These are phyloP conservation scores for Fusarium anthophilum DNA, from an alignment of 2,329 filamentous ascomycete genomes.

Conservation along the genomic window DNA sequence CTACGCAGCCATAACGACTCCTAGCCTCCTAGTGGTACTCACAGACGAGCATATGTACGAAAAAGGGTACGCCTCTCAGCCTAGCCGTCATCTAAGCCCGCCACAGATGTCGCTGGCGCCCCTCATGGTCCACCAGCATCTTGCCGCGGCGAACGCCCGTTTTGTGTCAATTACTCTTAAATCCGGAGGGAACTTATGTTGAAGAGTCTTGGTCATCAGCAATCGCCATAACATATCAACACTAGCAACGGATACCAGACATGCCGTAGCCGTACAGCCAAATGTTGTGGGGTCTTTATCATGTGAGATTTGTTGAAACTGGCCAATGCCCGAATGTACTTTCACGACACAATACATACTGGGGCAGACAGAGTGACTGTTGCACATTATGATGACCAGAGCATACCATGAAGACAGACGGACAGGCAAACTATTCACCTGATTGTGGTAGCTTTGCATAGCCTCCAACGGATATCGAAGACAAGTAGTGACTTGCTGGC, in stretches of 20 bases:
- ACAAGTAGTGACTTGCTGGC: not conserved
- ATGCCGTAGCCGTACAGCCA: not conserved
- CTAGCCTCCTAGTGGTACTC: constrained; percentile 12
- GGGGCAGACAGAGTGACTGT: not conserved
- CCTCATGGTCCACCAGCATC: constrained; percentile 18
- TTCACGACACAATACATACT: not conserved
- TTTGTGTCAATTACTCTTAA: constrained; percentile 28
- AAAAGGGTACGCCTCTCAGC: constrained; percentile 22
- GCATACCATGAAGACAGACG: not conserved
- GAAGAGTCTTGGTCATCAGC: not conserved
- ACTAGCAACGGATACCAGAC: not conserved
- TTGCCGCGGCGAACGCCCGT: constrained; percentile 41
- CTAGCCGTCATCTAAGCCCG: constrained; percentile 30
- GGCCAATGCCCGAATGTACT: not conserved
- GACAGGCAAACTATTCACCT: not conserved
- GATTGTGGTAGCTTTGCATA: too few species aligned
- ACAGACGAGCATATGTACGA: constrained; percentile 11
- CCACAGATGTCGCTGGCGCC: constrained; percentile 28
- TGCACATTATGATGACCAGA: not conserved
- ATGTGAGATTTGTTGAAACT: constrained; percentile 14
- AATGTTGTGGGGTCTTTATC: not conserved
- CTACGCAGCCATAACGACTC: not conserved
- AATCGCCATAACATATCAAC: not conserved
- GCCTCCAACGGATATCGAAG: not conserved
- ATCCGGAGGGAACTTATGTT: constrained; percentile 22